Conservation (phyloP, 2,329 filamentous ascomycete species). For the Pseudonectria foliicola region DNA sequence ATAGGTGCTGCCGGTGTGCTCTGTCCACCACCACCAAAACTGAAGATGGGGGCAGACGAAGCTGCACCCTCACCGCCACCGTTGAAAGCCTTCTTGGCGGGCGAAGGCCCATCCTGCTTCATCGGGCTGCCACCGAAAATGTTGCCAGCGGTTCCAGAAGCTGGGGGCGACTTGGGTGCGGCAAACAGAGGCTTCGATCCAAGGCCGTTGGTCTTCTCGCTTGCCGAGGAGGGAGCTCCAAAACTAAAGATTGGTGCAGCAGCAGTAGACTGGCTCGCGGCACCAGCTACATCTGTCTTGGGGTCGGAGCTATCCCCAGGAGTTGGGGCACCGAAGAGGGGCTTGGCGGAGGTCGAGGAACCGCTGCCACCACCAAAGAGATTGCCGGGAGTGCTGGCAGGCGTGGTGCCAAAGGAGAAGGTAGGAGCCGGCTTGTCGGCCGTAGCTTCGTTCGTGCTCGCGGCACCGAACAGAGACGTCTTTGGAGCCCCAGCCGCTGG, state of each 20-base stretch:
- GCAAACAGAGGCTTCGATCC: conserved; percentile 32
- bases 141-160: conserved; percentile 18
- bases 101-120: conserved; percentile 35
- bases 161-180: conserved; percentile 27
- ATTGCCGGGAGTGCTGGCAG: conserved; percentile 18
- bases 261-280: conserved; percentile 7
- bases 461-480: conserved; percentile 27
- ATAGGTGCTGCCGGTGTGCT: conserved; percentile 18
- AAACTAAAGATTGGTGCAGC: conserved; percentile 29
- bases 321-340: conserved; percentile 23
- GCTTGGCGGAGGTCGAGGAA: conserved; percentile 15
- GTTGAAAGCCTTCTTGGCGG: conserved; percentile 29
- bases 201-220: conserved; percentile 22
- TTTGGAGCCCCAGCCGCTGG: conserved; percentile 15
- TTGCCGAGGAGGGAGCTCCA: conserved; percentile 17
- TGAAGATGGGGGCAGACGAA: conserved; percentile 27
- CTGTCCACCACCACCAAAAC: conserved; percentile 25
- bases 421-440: conserved; percentile 10
- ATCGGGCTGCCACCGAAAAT: conserved; percentile 37
- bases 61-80: conserved; percentile 16
- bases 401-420: conserved; percentile 20
- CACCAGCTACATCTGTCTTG: conserved; percentile 2
- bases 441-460: conserved; percentile 8
- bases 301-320: conserved; percentile 9
- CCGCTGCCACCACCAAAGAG: conserved; percentile 26